Percentiles rank a stretch among this genome's conserved stretches.
These are phyloP conservation scores for Sphenostylis stenocarpa DNA, from an alignment of 306 rosid genomes.

Conservation along the genomic window DNA sequence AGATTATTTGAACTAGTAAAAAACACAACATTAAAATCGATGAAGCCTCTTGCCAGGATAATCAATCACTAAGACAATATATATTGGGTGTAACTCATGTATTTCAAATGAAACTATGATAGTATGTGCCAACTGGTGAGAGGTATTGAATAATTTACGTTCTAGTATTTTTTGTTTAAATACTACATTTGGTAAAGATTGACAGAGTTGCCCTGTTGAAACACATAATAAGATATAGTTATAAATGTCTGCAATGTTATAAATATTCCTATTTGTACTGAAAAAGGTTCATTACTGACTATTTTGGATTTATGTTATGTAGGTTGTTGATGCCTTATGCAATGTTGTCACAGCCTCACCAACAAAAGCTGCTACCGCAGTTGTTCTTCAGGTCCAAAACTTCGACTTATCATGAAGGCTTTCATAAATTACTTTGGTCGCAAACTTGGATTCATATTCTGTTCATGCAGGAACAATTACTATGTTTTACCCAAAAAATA, in stretches of 20 bases:
- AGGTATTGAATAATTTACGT: background rate
- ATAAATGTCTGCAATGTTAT: background rate
- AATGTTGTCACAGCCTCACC: slow-evolving; percentile 94
- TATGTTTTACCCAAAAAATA: slow-evolving; percentile 6
- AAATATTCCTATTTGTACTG: background rate
- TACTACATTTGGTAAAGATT: background rate
- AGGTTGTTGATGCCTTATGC: slow-evolving; percentile 98
- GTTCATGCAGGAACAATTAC: background rate
- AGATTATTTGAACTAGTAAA: background rate
- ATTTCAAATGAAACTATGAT: background rate
- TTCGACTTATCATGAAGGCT: slow-evolving; percentile 27
- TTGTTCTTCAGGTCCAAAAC: slow-evolving; percentile 87
- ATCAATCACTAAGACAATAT: background rate
- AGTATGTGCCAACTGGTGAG: background rate
- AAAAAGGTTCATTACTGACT: slow-evolving; percentile 19
- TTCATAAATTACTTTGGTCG: slow-evolving; percentile 15
- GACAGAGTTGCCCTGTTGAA: background rate
- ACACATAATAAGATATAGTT: background rate
- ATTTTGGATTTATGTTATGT: slow-evolving; percentile 30
- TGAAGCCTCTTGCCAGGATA: background rate
- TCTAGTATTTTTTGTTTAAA: background rate
- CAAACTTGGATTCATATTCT: slow-evolving; percentile 23
- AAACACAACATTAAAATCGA: background rate
- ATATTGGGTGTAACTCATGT: background rate
- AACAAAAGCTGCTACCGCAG: slow-evolving; percentile 86